Base-by-base conservation (phyloP, 495 filamentous ascomycete genomes). In the Neurospora sp. region DNA sequence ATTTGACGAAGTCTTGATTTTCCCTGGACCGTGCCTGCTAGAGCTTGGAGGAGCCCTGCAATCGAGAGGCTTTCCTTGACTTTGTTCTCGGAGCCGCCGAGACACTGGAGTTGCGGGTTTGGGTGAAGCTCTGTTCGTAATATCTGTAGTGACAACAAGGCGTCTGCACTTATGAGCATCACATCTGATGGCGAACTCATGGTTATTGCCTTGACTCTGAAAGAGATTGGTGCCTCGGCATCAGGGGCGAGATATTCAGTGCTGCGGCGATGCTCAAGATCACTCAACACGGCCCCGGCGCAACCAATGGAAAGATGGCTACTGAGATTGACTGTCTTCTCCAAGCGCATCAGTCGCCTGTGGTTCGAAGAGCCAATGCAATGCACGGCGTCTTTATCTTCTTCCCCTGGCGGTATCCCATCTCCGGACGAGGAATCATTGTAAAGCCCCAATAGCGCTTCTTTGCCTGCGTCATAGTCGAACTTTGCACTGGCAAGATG, bases 1-100 rank as follows among this genome's bases (percentile, higher is more conserved):
- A 93, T 92, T 76, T 94, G 91, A 27, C 92, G 90, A 4, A 99
- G 85, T 68, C 87, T 88, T 35, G 83, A 79, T 76, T 90, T 93
- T 3, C 96, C 96, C 76, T 97, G 93, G 7, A 93, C 89, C 3
- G 93, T 97, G 40, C 87, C 88, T 53, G 96, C 92, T 72, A 95
- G 84, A 45, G 91, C 86, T 59, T 91, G 88, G 74, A 96, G 94
- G 14, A 96, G 84, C 4, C 94, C 96, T 74, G 92, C 96, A 1
- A 99, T 81, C 3, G 94, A 97, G n/a, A 98, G 87, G 9, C 90
- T 91, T 79, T 98, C 94, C 79, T 97, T 98, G 0, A 90, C 88
- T 16, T 90, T 91, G 0, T 91, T 90, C 9, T 87, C 85, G 7
- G 87, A 89, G 74, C 82, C 89, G 12, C 86, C 88, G 14, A 92